Base-by-base conservation (phyloP, 495 filamentous ascomycete genomes). In the Trichoderma erinaceum region DNA sequence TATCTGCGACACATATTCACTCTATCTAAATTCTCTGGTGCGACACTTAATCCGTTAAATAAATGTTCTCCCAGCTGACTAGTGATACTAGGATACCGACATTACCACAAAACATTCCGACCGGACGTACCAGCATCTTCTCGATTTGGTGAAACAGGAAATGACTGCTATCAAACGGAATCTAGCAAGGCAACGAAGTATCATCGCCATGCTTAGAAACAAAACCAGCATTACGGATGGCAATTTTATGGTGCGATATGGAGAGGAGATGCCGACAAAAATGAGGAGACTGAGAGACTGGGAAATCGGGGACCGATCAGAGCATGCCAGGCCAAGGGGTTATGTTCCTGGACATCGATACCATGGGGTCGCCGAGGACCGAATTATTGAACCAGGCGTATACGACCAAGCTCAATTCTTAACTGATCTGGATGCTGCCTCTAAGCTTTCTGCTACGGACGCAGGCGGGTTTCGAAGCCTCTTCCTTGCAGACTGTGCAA, bases 141-240 rank as follows among this genome's bases (percentile, higher is more conserved):
- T 82, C 23, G 70, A 69, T 11, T 70, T 74, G 18, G 72, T 81
- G 10, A 73, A 75, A 27, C 76, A 81, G 69, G 78, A 82, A 68
- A 70, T 81, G 27, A 69, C 70, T 32, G 73, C 77, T 27, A 77
- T 81, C 15, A 52, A 21, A 23, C 48, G 48, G 2, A 71, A 69
- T 23, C 70, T 70, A 21, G 78, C 73, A 21, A 58, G 78, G 64
- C 71, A 76, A 63, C 69, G 46, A 44, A 61, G 66, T 10, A 72
- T 78, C 48, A 65, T 77, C 56, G 67, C 70, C 29, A 64, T 48
- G 41, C 65, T 63, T 68, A 68, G 61, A 71, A 68, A 38, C 64
- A 70, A 44, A 67, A 29, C 46, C 41, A 73, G 71, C 63, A 65
- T 65, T 67, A 44, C 44, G 48, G 63, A 52, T 63, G 63, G 68